Evolutionary conservation across 257 asterid genomes (phyloP).

Genomic region (Anisodus tanguticus): DNA sequence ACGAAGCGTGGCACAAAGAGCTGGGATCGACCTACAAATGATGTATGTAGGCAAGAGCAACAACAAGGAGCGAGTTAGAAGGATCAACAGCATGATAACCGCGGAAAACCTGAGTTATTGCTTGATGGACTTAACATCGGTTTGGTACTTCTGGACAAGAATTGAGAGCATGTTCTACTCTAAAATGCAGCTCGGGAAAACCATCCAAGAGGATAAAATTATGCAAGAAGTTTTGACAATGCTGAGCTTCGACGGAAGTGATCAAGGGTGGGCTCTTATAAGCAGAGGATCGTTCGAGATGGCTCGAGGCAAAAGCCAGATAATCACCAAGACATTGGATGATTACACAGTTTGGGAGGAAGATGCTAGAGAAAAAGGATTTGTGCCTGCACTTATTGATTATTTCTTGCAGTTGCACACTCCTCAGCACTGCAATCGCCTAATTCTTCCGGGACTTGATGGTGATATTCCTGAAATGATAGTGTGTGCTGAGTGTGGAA

Average conservation of each 20-base stretch:
- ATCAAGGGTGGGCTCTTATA: slow-evolving; percentile 79
- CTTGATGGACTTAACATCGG: slow-evolving; percentile 52
- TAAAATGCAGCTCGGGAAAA: slow-evolving; percentile 58
- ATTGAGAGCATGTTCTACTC: slow-evolving; percentile 85
- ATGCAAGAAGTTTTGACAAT: slow-evolving; percentile 63
- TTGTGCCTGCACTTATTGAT: slow-evolving; percentile 57
- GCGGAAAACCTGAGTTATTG: slow-evolving; percentile 47
- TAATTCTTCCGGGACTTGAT: slow-evolving; percentile 69
- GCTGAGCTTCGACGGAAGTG: slow-evolving; percentile 61
- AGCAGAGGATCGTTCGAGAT: slow-evolving; percentile 59
- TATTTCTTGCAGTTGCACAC: slow-evolving; percentile 53
- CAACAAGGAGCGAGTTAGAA: slow-evolving; percentile 47
- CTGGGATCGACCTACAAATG: slow-evolving; percentile 58
- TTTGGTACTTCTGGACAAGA: slow-evolving; percentile 81
- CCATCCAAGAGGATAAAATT: slow-evolving; percentile 49
- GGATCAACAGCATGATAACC: slow-evolving; percentile 41
- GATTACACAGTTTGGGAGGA: slow-evolving; percentile 58
- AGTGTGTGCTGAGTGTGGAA: slow-evolving; percentile 75
- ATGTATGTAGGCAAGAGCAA: slow-evolving; percentile 64
- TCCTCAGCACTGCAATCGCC: slow-evolving; percentile 70
- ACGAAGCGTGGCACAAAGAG: slow-evolving; percentile 39
- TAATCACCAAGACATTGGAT: slow-evolving; percentile 43
- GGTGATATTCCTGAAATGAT: slow-evolving; percentile 74
- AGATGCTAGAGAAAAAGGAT: slow-evolving; percentile 49
- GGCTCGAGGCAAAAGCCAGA: slow-evolving; percentile 65